Conservation (phyloP, 495 filamentous ascomycete genomes). For the Alectoria sarmentosa region DNA sequence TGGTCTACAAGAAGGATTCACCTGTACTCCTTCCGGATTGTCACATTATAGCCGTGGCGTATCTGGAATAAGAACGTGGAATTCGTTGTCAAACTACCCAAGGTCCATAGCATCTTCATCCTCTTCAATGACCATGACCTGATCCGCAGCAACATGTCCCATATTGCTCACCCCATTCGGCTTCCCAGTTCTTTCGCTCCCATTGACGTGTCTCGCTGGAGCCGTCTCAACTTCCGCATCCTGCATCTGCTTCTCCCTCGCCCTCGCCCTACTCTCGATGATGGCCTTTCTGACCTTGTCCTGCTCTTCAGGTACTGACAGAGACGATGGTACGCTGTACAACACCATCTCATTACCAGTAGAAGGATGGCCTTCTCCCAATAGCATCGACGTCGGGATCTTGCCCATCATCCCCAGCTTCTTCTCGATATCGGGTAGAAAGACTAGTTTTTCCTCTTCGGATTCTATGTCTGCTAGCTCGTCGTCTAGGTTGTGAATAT, state of each 20-base stretch:
- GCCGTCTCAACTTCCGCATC: conserved; percentile 8
- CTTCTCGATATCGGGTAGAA: conserved; percentile 79
- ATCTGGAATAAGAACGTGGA: too few relatives aligned
- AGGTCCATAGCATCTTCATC: conserved; percentile 70
- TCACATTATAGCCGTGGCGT: too few relatives aligned
- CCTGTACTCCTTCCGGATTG: too few relatives aligned
- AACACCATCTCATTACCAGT: conserved; percentile 67
- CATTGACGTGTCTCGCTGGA: conserved; percentile 3
- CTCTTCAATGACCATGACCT: conserved; percentile 21
- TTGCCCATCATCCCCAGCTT: conserved; percentile 48
- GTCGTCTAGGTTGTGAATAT: conserved; percentile 82
- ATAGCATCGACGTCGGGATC: conserved; percentile 60
- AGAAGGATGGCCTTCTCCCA: conserved; percentile 36
- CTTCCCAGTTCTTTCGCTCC: neutral
- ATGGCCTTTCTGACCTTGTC: conserved; percentile 84
- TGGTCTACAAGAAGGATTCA: too few relatives aligned
- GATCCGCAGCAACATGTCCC: conserved; percentile 11
- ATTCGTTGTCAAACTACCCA: conserved; percentile 47
- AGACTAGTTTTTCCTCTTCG: conserved; percentile 53
- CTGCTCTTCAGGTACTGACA: conserved; percentile 66
- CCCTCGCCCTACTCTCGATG: conserved; percentile 67
- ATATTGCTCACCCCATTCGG: conserved; percentile 3
- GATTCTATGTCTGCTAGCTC: conserved; percentile 64
- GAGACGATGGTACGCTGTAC: conserved; percentile 68
- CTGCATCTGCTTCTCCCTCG: conserved; percentile 43